A percentile compares a stretch with the other conserved stretches of the same genome.
These are phyloP conservation scores for Tuber indicum DNA, from an alignment of 495 filamentous ascomycete genomes.

Conservation along the genomic window DNA sequence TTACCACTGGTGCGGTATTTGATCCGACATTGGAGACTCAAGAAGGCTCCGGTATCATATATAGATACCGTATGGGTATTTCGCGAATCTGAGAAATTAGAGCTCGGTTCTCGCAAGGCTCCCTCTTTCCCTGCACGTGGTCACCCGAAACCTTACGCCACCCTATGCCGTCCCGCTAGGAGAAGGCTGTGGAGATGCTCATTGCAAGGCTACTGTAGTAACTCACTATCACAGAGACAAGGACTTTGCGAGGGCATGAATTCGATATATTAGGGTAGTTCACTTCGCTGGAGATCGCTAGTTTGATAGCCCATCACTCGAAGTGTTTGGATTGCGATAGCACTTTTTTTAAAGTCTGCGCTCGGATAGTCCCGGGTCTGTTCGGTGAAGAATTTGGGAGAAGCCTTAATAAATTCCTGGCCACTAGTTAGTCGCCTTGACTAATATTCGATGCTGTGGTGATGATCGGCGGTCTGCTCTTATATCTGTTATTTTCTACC, in stretches of 20 bases:
- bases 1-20: neutral
- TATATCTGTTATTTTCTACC: slow-evolving; percentile 3
- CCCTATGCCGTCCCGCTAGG: neutral
- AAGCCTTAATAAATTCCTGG: neutral
- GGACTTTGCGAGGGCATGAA: neutral
- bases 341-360: neutral
- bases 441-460: neutral
- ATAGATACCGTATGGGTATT: neutral
- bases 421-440: neutral
- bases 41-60: neutral
- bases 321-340: neutral
- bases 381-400: neutral
- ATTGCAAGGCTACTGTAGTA: neutral
- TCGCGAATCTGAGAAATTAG: neutral
- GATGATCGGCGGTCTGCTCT: neutral
- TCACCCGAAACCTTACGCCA: neutral
- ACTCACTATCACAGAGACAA: neutral
- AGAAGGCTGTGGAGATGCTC: neutral
- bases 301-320: slow-evolving; percentile 1
- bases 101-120: neutral
- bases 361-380: neutral
- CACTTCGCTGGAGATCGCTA: neutral
- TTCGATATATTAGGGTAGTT: neutral
- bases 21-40: neutral
- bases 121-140: neutral